Percentiles rank a stretch among this genome's conserved stretches.
Evolutionary conservation across 2,329 filamentous ascomycete species (phyloP).

Genomic region (Fusarium newnesense): DNA sequence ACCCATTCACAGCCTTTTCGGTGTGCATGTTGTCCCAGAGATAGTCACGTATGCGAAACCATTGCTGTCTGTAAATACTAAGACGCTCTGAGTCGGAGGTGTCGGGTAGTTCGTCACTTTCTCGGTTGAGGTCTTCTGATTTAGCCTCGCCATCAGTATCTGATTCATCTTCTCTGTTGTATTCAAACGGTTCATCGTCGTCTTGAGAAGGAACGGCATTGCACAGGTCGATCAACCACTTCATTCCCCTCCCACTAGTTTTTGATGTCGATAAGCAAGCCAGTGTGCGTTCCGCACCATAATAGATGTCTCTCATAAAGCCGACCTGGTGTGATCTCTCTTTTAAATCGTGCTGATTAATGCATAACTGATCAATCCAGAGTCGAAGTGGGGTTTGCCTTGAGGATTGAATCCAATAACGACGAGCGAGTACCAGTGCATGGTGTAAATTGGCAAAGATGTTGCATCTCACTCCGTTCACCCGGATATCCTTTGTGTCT

Average conservation of each 20-base stretch:
- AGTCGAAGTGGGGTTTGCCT: rapidly evolving
- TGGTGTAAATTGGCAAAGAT: rapidly evolving
- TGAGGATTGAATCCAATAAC: rapidly evolving
- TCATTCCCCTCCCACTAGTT: not conserved
- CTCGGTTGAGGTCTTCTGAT: not conserved
- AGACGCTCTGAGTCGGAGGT: too few relatives aligned
- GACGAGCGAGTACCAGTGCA: rapidly evolving
- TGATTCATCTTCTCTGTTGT: not conserved
- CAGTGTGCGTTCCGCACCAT: rapidly evolving
- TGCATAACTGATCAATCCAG: rapidly evolving
- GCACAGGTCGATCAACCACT: not conserved
- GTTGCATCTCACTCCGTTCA: rapidly evolving
- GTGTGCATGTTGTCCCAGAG: rapidly evolving
- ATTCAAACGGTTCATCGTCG: rapidly evolving
- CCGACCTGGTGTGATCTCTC: not conserved
- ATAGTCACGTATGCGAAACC: not conserved
- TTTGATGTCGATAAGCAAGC: not conserved
- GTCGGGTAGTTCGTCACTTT: too few relatives aligned
- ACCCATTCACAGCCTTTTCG: rapidly evolving
- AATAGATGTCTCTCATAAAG: rapidly evolving
- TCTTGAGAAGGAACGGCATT: rapidly evolving
- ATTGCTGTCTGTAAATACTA: too few relatives aligned
- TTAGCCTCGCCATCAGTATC: not conserved
- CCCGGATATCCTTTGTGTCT: rapidly evolving
- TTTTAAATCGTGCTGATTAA: rapidly evolving